Conservation (phyloP, 805 yeast genomes). For the Candida patagonica region DNA sequence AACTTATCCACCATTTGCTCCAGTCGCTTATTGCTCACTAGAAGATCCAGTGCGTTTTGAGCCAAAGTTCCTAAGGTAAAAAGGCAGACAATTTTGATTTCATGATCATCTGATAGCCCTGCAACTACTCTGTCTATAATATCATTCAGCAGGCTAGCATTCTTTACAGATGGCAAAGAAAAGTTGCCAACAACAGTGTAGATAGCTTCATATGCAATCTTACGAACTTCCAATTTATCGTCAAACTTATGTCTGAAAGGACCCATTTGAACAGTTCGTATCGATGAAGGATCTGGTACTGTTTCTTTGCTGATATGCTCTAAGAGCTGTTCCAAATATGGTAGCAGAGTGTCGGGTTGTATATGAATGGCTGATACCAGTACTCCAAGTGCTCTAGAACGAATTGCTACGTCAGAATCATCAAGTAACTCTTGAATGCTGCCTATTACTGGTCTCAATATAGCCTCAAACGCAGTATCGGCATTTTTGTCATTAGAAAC, state of each 20-base stretch:
- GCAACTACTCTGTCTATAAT: constrained; percentile 36
- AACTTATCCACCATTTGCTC: constrained; percentile 29
- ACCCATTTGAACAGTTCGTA: constrained; percentile 68
- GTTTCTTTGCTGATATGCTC: constrained; percentile 48
- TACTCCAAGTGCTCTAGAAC: constrained; percentile 51
- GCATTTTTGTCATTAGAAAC: constrained; percentile 10
- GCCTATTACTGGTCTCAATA: constrained; percentile 20
- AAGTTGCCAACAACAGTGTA: constrained; percentile 40
- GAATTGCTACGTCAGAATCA: constrained; percentile 39
- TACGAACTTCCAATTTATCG: constrained; percentile 64
- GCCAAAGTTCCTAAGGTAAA: constrained; percentile 35
- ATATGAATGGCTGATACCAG: constrained; percentile 52
- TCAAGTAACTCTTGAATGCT: constrained; percentile 26
- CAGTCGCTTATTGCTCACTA: constrained; percentile 13
- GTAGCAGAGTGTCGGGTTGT: constrained; percentile 39
- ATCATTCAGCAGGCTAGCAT: constrained; percentile 21
- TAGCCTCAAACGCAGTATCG: constrained; percentile 16
- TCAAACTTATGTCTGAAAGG: constrained; percentile 80
- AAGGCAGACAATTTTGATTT: constrained; percentile 46
- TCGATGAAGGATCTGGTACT: constrained; percentile 43
- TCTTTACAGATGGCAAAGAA: constrained; percentile 13
- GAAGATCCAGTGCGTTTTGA: constrained; percentile 24
- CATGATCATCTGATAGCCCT: constrained; percentile 55
- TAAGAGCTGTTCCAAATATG: constrained; percentile 38
- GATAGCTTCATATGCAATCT: constrained; percentile 60